Percentiles rank a stretch among this genome's conserved stretches.
These are phyloP conservation scores for Cyberlindnera americana DNA, from an alignment of 805 yeast species.

Conservation along the genomic window DNA sequence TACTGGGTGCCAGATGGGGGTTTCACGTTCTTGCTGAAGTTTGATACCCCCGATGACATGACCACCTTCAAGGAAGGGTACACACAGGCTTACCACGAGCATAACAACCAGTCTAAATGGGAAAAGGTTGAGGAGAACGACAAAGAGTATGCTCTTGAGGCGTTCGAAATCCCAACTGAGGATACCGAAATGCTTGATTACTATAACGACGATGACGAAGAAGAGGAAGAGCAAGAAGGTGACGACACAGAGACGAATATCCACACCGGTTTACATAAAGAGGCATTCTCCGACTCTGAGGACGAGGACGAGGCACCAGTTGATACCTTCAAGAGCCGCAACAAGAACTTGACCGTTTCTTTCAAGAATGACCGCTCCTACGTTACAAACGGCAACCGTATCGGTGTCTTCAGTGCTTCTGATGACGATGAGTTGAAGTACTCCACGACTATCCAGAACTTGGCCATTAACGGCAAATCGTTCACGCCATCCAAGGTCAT, in stretches of 20 bases:
- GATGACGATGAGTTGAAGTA: slow-evolving; percentile 51
- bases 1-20: slow-evolving; percentile 35
- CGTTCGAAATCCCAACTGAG: slow-evolving; percentile 42
- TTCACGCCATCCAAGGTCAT: slow-evolving; percentile 62
- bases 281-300: slow-evolving; percentile 31
- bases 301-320: slow-evolving; percentile 34
- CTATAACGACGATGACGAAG: slow-evolving; percentile 22
- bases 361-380: slow-evolving; percentile 66
- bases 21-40: slow-evolving; percentile 62
- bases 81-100: slow-evolving; percentile 59
- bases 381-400: slow-evolving; percentile 72
- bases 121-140: slow-evolving; percentile 39
- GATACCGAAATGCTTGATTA: slow-evolving; percentile 34
- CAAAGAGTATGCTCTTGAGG: slow-evolving; percentile 52
- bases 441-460: slow-evolving; percentile 61
- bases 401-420: slow-evolving; percentile 74
- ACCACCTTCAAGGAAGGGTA: slow-evolving; percentile 50
- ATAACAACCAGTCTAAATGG: slow-evolving; percentile 50
- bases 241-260: slow-evolving; percentile 26
- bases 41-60: slow-evolving; percentile 39
- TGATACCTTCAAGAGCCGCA: slow-evolving; percentile 37
- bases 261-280: slow-evolving; percentile 24
- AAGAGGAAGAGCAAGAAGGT: slow-evolving; percentile 36
- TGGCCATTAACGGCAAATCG: slow-evolving; percentile 47
- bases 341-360: slow-evolving; percentile 70